Evolutionary conservation across 1,284 basidiomycete species (phyloP).

Genomic region (Hemileia vastatrix): DNA sequence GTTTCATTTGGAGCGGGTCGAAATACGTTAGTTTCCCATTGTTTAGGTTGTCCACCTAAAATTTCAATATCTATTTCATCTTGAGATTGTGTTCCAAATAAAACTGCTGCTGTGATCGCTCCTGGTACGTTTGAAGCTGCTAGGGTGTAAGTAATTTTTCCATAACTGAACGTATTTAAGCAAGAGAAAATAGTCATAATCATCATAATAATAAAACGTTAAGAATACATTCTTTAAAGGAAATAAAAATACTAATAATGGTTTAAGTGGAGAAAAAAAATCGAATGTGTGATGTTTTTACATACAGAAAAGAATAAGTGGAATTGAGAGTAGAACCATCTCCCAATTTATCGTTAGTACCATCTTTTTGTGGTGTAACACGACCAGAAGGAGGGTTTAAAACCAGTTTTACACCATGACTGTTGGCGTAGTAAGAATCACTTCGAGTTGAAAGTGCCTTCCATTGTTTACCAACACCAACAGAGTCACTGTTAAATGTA

Average conservation of each 20-base stretch:
- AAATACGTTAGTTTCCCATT: constrained; percentile 23
- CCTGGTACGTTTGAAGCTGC: constrained; percentile 14
- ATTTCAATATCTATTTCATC: constrained; percentile 23
- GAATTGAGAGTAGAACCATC: constrained; percentile 13
- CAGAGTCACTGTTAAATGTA: no score
- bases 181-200: neutral
- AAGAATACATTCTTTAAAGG: no score
- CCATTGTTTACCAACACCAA: no score
- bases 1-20: constrained; percentile 18
- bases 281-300: neutral
- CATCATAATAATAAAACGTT: no score
- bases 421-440: neutral
- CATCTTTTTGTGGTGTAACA: constrained; percentile 1
- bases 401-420: constrained; percentile 8
- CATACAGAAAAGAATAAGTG: constrained; percentile 10
- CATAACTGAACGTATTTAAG: constrained; percentile 1
- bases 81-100: constrained; percentile 14
- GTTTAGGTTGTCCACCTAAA: constrained; percentile 10
- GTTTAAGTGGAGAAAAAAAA: neutral
- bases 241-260: no score
- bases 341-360: constrained; percentile 10
- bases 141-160: constrained; percentile 14
- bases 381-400: constrained; percentile 12
- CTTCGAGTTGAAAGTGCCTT: constrained; percentile 1
- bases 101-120: constrained; percentile 5